Evolutionary conservation across 1,284 basidiomycete genomes (phyloP), one percentile per base, ranked within the genome.

Genomic region (Pulchroboletus neoregius): DNA sequence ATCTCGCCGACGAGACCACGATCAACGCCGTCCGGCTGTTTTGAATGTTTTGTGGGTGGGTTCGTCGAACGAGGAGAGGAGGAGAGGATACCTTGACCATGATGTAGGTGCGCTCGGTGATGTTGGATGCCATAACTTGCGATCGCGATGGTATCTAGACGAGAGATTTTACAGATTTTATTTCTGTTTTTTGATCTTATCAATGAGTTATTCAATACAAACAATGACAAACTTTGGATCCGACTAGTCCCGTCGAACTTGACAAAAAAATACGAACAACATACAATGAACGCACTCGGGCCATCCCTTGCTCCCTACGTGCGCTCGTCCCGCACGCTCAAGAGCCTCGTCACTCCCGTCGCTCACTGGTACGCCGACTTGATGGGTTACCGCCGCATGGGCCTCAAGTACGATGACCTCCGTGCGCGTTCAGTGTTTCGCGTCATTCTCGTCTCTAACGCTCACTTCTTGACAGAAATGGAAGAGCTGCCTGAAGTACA

Each of bases 341-440:
- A 74, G 62, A 75, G 72, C 49, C 74, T 79, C 70, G 59, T 96
- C 57, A 84, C 82, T 58, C 93, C 94, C 47, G 55, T 97, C 51
- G 90, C 94, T 11, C 77, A 80, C 61, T 88, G 87, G 75, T 98
- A 96, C 68, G 87, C 86, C 58, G 70, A 87, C 65, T 71, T 84
- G 45, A 72, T 87, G 35, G 94, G 94, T 36, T 91, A 95, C 78
- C 82, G 94, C 60, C 79, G 87, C 68, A 78, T 91, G 67, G 95
- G 95, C 58, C 82, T 97, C 69, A 85, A 82, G 65, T 96, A 96
- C 71, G 95, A 99, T 68, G 95, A 99, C 78, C 80, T 99, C 60
- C 73, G 87, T 91, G 58, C 67, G 88, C 74, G 11, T 35, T 28
- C 61, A 34, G 28, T 36, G 32, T 13, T 3, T n/a, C 20, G 4